These are phyloP conservation scores for Taphrina communis DNA, from an alignment of 1,139 yeast genomes.

Conservation along the genomic window DNA sequence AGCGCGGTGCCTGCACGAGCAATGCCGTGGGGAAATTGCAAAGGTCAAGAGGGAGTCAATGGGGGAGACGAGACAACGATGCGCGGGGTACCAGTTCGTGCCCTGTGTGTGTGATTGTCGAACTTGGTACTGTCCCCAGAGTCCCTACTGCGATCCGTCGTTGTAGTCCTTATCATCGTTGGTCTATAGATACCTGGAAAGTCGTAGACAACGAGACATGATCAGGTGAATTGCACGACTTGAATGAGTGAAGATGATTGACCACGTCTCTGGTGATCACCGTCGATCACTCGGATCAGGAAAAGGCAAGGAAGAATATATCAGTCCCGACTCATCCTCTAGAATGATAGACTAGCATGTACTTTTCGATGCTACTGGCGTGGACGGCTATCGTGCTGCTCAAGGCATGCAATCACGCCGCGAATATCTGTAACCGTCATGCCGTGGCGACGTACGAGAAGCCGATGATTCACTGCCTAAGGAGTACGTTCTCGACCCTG, in stretches of 20 bases:
- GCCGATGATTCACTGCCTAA: neutral
- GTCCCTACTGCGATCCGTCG: neutral
- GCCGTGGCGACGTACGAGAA: neutral
- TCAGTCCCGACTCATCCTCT: too few relatives aligned
- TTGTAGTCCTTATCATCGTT: too few relatives aligned
- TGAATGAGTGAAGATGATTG: too few relatives aligned
- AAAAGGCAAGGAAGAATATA: too few relatives aligned
- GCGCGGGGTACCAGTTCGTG: neutral
- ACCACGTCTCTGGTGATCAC: too few relatives aligned
- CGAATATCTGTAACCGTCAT: neutral
- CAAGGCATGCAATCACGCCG: neutral
- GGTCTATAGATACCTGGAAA: too few relatives aligned
- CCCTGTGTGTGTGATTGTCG: conserved; percentile 15
- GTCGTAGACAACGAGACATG: too few relatives aligned
- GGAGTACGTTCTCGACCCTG: neutral
- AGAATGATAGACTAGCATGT: neutral
- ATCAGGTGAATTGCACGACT: too few relatives aligned
- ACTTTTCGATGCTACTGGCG: too few relatives aligned
- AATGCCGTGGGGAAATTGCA: neutral
- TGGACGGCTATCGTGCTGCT: too few relatives aligned
- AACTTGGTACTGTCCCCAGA: conserved; percentile 11
- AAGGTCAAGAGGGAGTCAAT: neutral
- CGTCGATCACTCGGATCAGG: too few relatives aligned
- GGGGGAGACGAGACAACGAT: neutral
- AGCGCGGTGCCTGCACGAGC: conserved; percentile 7